phyloP scores from a whole-genome alignment of 352 stramenopile species.

The Stephanocyclus meneghinianus region DNA sequence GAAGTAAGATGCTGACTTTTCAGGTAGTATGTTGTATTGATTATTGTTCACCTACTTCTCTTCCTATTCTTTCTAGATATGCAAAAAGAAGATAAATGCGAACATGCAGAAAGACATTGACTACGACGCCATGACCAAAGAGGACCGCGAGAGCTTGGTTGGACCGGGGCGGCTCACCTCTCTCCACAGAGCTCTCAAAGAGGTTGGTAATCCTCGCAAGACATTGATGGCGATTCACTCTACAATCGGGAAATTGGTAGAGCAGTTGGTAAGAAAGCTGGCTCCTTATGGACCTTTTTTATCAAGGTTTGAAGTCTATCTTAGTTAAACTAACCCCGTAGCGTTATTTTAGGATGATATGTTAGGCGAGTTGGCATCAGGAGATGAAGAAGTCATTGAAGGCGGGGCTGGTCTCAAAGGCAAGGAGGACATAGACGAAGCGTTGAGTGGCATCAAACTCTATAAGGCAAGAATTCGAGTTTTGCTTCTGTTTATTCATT shows the following conservation, averaged over 20 bases:
- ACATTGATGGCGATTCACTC: slow-evolving; percentile 75
- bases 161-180: slow-evolving; percentile 71
- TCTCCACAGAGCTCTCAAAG: slow-evolving; percentile 70
- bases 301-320: no score
- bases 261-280: slow-evolving; percentile 49
- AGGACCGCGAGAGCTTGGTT: slow-evolving; percentile 67
- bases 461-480: slow-evolving; percentile 84
- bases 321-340: no score
- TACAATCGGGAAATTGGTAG: slow-evolving; percentile 79
- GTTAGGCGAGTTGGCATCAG: slow-evolving; percentile 67
- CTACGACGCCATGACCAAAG: slow-evolving; percentile 60
- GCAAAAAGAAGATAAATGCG: slow-evolving; percentile 87
- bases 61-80: slow-evolving; percentile 40
- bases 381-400: slow-evolving; percentile 85
- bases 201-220: slow-evolving; percentile 80
- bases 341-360: slow-evolving; percentile 62
- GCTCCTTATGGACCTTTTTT: no score
- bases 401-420: slow-evolving; percentile 80
- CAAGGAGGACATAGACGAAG: slow-evolving; percentile 73
- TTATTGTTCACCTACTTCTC: not conserved
- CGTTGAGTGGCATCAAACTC: slow-evolving; percentile 83
- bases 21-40: not conserved
- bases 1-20: slow-evolving; percentile 60
- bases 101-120: slow-evolving; percentile 84
- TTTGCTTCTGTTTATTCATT: not conserved